Conservation (phyloP, 2,329 filamentous ascomycete genomes). For the Talaromyces sp. region DNA sequence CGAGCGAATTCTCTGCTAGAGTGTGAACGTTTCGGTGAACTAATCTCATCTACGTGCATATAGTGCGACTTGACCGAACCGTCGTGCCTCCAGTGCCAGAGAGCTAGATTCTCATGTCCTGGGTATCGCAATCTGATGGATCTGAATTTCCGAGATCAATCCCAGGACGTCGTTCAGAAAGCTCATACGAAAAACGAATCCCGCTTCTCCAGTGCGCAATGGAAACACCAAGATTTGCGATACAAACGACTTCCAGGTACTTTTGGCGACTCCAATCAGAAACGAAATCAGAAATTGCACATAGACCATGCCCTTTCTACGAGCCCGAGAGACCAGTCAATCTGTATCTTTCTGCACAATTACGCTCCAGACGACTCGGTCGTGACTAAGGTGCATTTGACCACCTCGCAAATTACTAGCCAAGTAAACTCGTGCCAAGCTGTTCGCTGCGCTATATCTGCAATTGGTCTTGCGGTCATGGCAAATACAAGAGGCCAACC, state of each 20-base stretch:
- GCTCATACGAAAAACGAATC: neutral
- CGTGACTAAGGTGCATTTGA: neutral
- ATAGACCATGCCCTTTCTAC: neutral
- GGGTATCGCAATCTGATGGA: neutral
- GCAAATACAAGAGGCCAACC: neutral
- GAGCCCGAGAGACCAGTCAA: neutral
- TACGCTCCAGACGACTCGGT: neutral
- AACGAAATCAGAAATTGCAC: neutral
- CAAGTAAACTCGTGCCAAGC: neutral
- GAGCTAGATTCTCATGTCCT: neutral
- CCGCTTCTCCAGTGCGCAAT: neutral
- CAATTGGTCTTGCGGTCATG: neutral
- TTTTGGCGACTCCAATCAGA: neutral
- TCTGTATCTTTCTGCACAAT: conserved; percentile 1
- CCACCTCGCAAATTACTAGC: neutral
- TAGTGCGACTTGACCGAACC: neutral
- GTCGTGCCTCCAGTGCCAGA: neutral
- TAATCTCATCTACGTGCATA: neutral
- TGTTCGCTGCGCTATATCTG: neutral
- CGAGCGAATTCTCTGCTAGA: neutral
- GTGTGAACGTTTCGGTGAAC: neutral
- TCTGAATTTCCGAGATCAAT: conserved; percentile 1
- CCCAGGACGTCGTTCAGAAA: neutral
- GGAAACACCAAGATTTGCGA: neutral
- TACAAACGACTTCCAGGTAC: neutral